These are phyloP conservation scores for Fusarium chaquense DNA, from an alignment of 2,329 filamentous ascomycete genomes.

Conservation along the genomic window DNA sequence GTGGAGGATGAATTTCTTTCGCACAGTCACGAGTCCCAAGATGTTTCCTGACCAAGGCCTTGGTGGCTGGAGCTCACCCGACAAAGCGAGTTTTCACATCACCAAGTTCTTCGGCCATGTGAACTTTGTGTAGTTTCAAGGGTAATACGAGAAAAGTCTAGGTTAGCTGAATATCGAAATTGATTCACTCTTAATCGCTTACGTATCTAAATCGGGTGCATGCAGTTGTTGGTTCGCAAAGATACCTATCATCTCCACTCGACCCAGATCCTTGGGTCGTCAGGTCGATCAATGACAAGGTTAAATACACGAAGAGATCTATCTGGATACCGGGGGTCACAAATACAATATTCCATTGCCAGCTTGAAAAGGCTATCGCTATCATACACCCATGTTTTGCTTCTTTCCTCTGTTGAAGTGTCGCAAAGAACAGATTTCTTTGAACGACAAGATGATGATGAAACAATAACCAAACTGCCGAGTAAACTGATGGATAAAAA, in stretches of 20 bases:
- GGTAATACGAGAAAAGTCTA: neutral
- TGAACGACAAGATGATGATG: no score
- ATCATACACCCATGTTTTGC: no score
- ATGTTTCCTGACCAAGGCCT: conserved; percentile 59
- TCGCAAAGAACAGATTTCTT: no score
- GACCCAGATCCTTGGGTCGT: neutral
- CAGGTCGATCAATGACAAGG: neutral
- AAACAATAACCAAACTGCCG: no score
- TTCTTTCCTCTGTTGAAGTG: no score
- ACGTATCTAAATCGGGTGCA: neutral
- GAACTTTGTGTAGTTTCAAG: conserved; percentile 50
- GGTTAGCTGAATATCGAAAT: neutral
- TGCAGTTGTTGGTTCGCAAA: neutral
- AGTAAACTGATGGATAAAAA: no score
- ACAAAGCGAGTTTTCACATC: conserved; percentile 62
- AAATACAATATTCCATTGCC: no score
- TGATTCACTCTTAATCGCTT: neutral
- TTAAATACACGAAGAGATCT: neutral
- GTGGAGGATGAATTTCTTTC: conserved; percentile 67
- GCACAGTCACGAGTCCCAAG: conserved; percentile 57
- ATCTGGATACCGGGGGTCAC: no score
- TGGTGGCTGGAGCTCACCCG: conserved; percentile 61
- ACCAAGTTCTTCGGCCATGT: conserved; percentile 60
- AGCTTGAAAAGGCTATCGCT: no score
- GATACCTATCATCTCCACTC: neutral